A percentile compares a stretch with the other conserved stretches of the same genome.
These are phyloP conservation scores for Westerdykella aurantiaca DNA, from an alignment of 2,329 filamentous ascomycete species.

Conservation along the genomic window DNA sequence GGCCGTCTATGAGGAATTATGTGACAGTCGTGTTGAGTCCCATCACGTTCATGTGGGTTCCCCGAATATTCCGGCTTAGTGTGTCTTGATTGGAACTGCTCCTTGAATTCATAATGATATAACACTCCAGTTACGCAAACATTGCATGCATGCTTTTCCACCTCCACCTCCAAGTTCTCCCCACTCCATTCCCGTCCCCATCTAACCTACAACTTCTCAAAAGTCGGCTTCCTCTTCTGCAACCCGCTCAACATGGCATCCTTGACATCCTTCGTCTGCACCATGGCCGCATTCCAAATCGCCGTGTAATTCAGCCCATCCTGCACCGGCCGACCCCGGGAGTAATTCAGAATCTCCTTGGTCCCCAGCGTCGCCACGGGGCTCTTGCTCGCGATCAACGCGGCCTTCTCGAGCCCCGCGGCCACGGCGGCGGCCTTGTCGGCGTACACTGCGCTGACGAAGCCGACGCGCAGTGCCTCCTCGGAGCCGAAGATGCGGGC, in stretches of 20 bases:
- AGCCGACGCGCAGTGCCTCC: slow-evolving; percentile 65
- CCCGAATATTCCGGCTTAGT: too few relatives aligned
- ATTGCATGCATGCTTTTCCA: background rate
- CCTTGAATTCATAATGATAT: too few relatives aligned
- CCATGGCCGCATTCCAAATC: slow-evolving; percentile 77
- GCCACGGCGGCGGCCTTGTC: slow-evolving; percentile 57
- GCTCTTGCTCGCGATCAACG: slow-evolving; percentile 68
- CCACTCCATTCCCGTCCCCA: background rate
- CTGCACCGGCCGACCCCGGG: slow-evolving; percentile 67
- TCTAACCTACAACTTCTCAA: slow-evolving; percentile 66
- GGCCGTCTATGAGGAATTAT: too few relatives aligned
- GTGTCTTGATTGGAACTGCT: too few relatives aligned
- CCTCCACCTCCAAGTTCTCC: background rate
- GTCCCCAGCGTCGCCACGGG: slow-evolving; percentile 83
- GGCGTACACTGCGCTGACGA: slow-evolving; percentile 61
- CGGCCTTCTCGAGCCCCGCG: slow-evolving; percentile 59
- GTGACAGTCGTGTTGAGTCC: too few relatives aligned
- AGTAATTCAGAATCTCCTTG: slow-evolving; percentile 80
- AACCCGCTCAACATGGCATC: slow-evolving; percentile 69
- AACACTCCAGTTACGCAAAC: background rate
- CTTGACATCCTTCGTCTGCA: slow-evolving; percentile 75
- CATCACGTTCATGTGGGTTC: too few relatives aligned
- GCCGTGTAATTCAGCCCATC: slow-evolving; percentile 79
- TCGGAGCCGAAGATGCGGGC: slow-evolving; percentile 63
- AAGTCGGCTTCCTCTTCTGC: slow-evolving; percentile 71